These are phyloP conservation scores for Nymphaea thermarum DNA, from an alignment of 164 flowering plant species.

Conservation along the genomic window DNA sequence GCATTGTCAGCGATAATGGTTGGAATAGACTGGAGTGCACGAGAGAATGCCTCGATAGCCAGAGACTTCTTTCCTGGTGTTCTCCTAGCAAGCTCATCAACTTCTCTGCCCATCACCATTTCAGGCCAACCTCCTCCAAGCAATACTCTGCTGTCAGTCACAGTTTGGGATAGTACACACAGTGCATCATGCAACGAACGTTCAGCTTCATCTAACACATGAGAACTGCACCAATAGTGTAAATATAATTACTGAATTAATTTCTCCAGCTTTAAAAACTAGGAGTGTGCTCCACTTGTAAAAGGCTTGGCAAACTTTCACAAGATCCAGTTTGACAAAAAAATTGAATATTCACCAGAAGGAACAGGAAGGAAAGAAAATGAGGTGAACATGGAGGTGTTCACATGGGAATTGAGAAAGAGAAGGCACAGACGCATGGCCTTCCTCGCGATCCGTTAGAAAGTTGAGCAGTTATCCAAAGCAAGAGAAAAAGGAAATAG, in stretches of 20 bases:
- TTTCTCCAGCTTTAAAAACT: neutral
- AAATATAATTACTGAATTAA: too few relatives aligned
- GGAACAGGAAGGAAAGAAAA: too few relatives aligned
- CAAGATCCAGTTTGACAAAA: neutral
- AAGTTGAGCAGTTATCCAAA: too few relatives aligned
- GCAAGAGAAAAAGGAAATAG: too few relatives aligned
- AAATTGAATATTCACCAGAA: too few relatives aligned
- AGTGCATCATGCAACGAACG: constrained; percentile 95
- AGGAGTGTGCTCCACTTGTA: neutral
- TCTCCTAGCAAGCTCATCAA: constrained; percentile 81
- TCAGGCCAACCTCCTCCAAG: constrained; percentile 99
- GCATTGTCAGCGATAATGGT: constrained; percentile 96
- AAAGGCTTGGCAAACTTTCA: neutral
- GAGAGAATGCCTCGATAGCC: constrained; percentile 92
- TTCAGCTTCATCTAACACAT: constrained; percentile 96
- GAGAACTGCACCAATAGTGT: constrained; percentile 41
- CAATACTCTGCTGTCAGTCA: constrained; percentile 79
- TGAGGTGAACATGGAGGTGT: too few relatives aligned
- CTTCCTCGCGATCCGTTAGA: too few relatives aligned
- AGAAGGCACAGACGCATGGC: too few relatives aligned
- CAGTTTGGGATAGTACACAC: constrained; percentile 96
- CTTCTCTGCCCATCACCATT: constrained; percentile 96
- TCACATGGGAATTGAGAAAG: too few relatives aligned
- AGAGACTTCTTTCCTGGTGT: constrained; percentile 97
- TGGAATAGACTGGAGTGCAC: constrained; percentile 82